A percentile compares a stretch with the other conserved stretches of the same genome.
Evolutionary conservation across 371 early-diverging fungal genomes (phyloP).

Genomic region (Apophysomyces ossiformis): DNA sequence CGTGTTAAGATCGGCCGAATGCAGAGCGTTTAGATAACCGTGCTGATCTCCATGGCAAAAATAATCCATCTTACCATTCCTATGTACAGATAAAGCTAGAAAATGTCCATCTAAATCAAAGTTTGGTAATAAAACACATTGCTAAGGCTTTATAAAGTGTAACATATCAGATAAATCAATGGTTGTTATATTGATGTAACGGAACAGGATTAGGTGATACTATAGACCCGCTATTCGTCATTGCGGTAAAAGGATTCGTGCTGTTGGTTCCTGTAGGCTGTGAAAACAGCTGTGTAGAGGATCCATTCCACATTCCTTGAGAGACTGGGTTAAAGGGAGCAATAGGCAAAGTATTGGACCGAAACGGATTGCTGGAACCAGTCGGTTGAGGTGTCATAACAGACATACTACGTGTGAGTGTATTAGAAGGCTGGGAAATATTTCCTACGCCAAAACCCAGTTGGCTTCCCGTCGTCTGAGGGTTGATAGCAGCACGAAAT

Average conservation of each 20-base stretch:
- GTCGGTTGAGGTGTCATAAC: not conserved
- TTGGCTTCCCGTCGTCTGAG: not conserved
- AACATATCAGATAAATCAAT: not conserved
- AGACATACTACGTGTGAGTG: conserved; percentile 4
- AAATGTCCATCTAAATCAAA: too few species aligned
- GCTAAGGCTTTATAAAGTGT: too few species aligned
- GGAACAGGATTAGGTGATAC: not conserved
- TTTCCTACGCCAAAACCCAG: too few species aligned
- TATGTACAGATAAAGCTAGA: too few species aligned
- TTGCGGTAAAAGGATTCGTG: not conserved
- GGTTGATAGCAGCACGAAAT: not conserved
- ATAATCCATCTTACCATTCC: too few species aligned
- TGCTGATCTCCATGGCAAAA: too few species aligned
- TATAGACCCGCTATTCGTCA: not conserved
- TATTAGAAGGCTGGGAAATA: not conserved
- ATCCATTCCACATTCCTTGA: not conserved
- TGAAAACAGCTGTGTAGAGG: not conserved
- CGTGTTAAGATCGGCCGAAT: not conserved
- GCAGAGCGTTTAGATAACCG: too few species aligned
- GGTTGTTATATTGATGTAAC: not conserved
- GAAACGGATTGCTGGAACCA: conserved; percentile 17
- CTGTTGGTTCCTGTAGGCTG: conserved; percentile 6
- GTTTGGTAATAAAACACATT: too few species aligned
- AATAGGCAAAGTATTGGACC: conserved; percentile 15
- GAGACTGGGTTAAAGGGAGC: not conserved